Evolutionary conservation across 495 filamentous ascomycete species (phyloP), one percentile per base, ranked within the genome.

Genomic region (Thermothielavioides terrestris): DNA sequence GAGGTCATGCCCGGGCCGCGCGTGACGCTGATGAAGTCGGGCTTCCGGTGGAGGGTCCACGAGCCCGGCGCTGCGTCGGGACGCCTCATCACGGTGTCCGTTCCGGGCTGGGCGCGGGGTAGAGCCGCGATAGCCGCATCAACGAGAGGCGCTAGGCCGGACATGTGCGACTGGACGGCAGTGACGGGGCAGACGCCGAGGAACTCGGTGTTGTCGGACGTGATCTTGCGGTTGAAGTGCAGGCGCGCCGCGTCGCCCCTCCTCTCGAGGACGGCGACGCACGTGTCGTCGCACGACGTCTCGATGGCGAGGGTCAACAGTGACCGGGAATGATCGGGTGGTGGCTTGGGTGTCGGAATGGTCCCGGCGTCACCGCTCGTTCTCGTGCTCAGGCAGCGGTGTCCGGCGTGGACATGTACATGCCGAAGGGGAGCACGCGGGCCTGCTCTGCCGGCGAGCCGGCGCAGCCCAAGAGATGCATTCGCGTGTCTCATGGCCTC

Each of bases 261-360:
- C 32, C 73, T 86, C 50, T 87, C 76, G 12, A 97, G 74, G 38
- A 98, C 67, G 18, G 91, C 86, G 6, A 98, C 89, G 35, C 86
- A 91, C 1, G 91, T 95, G 70, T 98, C 92, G 67, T 98, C 92
- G 73, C 88, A 97, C n/a, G 90, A 95, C 14, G 86, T 87, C 71
- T 97, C 91, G 62, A 97, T 94, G 15, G 87, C 91, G 28, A 97
- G 81, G 0, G 86, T 90, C 14, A 86, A n/a, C 20, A 37, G 41
- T n/a, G n/a, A n/a, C n/a, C 26, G 3, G 7, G 34, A 15, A 15
- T 37, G 4, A 5, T 10, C n/a, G 5, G 10, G 34, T 20, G 34
- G 4, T 17, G 34, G 15, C 10, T 17, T 34, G 31, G 11, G 31
- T 34, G 11, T 9, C 31, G 31, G 12, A 14, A 11, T 34, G 31